These are phyloP conservation scores for Oryza coarctata DNA, from an alignment of 176 grass and related monocot genomes.

Conservation along the genomic window DNA sequence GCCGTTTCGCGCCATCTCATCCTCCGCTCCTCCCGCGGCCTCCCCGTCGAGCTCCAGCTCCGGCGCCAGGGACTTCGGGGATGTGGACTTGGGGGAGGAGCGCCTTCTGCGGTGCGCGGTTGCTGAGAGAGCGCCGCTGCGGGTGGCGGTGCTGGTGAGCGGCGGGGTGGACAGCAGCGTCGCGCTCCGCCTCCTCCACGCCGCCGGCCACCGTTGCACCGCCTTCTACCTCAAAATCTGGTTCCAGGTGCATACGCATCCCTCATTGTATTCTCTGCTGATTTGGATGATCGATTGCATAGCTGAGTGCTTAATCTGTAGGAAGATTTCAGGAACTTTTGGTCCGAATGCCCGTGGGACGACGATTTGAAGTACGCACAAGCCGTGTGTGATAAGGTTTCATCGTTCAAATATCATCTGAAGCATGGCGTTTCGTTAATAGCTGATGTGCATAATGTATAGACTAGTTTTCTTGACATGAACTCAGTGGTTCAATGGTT, in stretches of 20 bases:
- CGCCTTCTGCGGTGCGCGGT: constrained; percentile 54
- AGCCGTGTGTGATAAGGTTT: constrained; percentile 85
- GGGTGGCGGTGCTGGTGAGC: constrained; percentile 80
- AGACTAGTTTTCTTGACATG: neutral
- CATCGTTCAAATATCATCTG: neutral
- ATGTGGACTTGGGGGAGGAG: neutral
- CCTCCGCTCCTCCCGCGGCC: neutral
- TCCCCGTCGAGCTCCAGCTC: neutral
- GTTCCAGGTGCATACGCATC: constrained; percentile 62
- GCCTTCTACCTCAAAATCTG: constrained; percentile 99
- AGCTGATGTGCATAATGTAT: neutral
- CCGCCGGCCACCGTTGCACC: constrained; percentile 74
- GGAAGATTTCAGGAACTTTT: constrained; percentile 98
- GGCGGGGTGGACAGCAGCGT: constrained; percentile 96
- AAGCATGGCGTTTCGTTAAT: constrained; percentile 10
- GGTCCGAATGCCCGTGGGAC: constrained; percentile 99
- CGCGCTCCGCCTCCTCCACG: constrained; percentile 88
- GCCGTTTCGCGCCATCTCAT: constrained; percentile 19
- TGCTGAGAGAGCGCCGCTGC: constrained; percentile 38
- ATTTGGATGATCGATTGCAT: neutral
- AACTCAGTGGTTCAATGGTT: neutral
- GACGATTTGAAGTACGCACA: constrained; percentile 91
- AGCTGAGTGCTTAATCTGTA: constrained; percentile 38
- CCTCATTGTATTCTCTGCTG: neutral
- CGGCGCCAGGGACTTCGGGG: neutral